Evolutionary conservation across 805 yeast species (phyloP).

Genomic region (Wickerhamomyces silvicola): DNA sequence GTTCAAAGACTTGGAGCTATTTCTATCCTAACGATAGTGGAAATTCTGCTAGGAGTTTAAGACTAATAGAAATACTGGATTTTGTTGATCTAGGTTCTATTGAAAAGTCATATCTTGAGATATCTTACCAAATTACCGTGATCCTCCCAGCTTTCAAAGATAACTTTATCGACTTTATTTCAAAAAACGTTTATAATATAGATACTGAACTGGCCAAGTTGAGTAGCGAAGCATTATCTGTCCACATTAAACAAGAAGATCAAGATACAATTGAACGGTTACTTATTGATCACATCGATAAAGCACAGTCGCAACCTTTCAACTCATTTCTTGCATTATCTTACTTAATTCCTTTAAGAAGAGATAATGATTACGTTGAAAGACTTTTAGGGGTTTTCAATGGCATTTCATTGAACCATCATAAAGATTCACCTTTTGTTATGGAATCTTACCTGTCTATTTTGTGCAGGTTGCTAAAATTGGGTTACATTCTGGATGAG

Average conservation of each 20-base stretch:
- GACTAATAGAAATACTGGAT: constrained; percentile 55
- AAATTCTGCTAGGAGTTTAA: constrained; percentile 34
- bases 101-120: constrained; percentile 31
- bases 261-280: constrained; percentile 1
- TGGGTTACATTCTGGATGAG: constrained; percentile 2
- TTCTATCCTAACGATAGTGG: constrained; percentile 12
- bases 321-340: constrained; percentile 19
- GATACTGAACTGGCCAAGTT: constrained; percentile 37
- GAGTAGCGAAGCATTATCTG: constrained; percentile 32
- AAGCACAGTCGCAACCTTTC: constrained; percentile 7
- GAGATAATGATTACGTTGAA: neutral
- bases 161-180: constrained; percentile 27
- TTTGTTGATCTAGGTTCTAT: constrained; percentile 40
- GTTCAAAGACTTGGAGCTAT: constrained; percentile 30
- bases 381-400: constrained; percentile 7
- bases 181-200: constrained; percentile 27
- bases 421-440: constrained; percentile 15
- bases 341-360: constrained; percentile 9
- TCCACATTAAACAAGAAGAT: constrained; percentile 6
- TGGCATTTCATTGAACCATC: constrained; percentile 15
- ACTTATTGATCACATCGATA: constrained; percentile 3
- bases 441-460: constrained; percentile 22
- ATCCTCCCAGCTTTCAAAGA: constrained; percentile 18
- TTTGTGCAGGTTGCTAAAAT: constrained; percentile 8
- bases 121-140: constrained; percentile 25